These are phyloP conservation scores for Melastoma malabathricum DNA, from an alignment of 345 rosid genomes.

Conservation along the genomic window DNA sequence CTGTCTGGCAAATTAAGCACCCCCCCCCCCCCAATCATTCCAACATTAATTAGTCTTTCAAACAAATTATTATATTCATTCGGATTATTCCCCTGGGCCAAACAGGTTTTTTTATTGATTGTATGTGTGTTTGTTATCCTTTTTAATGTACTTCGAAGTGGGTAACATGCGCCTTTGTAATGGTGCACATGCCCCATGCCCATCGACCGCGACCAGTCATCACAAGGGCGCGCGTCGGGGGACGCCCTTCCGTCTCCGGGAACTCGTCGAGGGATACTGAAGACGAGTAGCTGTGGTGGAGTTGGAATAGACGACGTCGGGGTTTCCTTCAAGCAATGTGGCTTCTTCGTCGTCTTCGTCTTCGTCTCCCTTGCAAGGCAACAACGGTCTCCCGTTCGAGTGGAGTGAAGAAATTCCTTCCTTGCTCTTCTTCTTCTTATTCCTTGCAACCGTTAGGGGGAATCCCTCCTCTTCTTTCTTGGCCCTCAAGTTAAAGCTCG, in stretches of 20 bases:
- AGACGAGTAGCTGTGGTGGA: neutral
- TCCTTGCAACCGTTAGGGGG: constrained; percentile 6
- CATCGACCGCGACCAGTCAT: neutral
- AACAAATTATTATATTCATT: too few relatives aligned
- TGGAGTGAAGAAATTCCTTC: neutral
- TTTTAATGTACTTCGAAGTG: too few relatives aligned
- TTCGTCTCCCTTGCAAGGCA: constrained; percentile 18
- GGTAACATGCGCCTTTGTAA: too few relatives aligned
- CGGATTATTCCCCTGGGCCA: too few relatives aligned
- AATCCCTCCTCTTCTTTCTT: constrained; percentile 10
- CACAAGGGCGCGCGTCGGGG: constrained; percentile 34
- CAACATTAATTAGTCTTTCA: too few relatives aligned
- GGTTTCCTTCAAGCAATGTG: constrained; percentile 5
- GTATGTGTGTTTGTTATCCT: too few relatives aligned
- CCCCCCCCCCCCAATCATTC: too few relatives aligned
- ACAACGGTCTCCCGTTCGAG: neutral
- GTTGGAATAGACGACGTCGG: neutral
- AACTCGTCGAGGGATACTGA: neutral
- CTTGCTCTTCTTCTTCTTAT: neutral
- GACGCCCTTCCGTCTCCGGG: constrained; percentile 32
- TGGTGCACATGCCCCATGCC: neutral
- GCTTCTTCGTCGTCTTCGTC: neutral
- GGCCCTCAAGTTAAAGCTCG: constrained; percentile 5
- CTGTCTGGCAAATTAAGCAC: too few relatives aligned
- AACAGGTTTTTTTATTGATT: too few relatives aligned